These are phyloP conservation scores for Rhizophagus prolifer DNA, from an alignment of 192 early-diverging fungal species.

Conservation along the genomic window DNA sequence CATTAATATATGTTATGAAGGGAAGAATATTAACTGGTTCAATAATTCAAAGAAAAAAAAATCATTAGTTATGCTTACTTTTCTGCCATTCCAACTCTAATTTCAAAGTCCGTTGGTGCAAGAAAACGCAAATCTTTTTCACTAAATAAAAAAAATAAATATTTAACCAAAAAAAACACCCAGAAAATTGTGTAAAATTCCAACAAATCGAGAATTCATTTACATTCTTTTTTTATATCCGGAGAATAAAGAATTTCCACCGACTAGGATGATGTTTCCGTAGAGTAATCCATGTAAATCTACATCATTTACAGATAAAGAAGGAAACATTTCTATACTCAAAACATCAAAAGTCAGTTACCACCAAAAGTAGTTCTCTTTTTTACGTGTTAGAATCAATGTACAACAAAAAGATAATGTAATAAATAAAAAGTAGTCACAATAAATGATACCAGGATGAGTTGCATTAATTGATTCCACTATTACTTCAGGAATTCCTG, in stretches of 20 bases:
- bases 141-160: conserved; percentile 18
- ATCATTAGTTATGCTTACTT: conserved; percentile 48
- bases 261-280: conserved; percentile 64
- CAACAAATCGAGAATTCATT: conserved; percentile 12
- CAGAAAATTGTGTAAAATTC: background rate
- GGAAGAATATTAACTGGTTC: background rate
- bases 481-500: conserved; percentile 68
- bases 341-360: background rate
- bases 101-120: conserved; percentile 54
- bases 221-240: conserved; percentile 66
- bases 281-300: conserved; percentile 63
- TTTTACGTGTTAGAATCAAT: background rate
- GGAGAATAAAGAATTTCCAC: conserved; percentile 65
- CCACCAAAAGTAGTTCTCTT: conserved; percentile 3
- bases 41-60: background rate
- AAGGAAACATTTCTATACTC: conserved; percentile 30
- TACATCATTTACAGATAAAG: conserved; percentile 28
- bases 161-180: background rate
- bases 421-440: background rate
- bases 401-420: background rate
- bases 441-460: conserved; percentile 43
- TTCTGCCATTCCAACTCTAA: conserved; percentile 53
- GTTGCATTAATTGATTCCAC: conserved; percentile 51
- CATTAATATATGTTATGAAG: conserved; percentile 8
- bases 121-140: conserved; percentile 55